Conservation (phyloP, 2,329 filamentous ascomycete species). For the Diaporthe velutina region DNA sequence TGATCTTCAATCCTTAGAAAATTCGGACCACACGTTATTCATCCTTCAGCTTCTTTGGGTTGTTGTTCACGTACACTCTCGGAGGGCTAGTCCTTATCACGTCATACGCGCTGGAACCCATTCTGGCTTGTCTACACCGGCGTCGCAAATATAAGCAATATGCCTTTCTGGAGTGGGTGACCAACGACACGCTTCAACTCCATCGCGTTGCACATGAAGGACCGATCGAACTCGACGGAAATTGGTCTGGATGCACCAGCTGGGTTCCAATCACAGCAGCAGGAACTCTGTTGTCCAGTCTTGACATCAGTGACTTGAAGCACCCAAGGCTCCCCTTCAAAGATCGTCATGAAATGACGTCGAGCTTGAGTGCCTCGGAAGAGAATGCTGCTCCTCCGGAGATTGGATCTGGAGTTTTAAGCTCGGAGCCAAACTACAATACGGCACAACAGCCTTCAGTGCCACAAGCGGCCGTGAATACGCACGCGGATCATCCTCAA, state of each 20-base stretch:
- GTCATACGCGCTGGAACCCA: conserved; percentile 41
- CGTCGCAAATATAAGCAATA: conserved; percentile 39
- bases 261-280: background rate
- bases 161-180: conserved; percentile 44
- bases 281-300: background rate
- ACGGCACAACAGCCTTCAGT: background rate
- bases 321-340: background rate
- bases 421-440: too few relatives aligned
- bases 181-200: conserved; percentile 44
- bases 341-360: background rate
- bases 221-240: background rate
- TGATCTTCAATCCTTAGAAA: conserved; percentile 41
- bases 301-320: conserved; percentile 7
- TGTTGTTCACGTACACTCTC: conserved; percentile 43
- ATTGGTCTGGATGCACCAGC: background rate
- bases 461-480: background rate
- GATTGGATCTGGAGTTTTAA: background rate
- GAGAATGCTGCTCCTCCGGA: background rate
- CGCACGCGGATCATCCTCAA: background rate
- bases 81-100: conserved; percentile 40
- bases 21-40: conserved; percentile 42
- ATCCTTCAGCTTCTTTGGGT: conserved; percentile 47
- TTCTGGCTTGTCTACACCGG: conserved; percentile 37
- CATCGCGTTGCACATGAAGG: conserved; percentile 47
- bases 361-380: background rate